These are phyloP conservation scores for Backusella circina DNA, from an alignment of 192 early-diverging fungal genomes.

Conservation along the genomic window DNA sequence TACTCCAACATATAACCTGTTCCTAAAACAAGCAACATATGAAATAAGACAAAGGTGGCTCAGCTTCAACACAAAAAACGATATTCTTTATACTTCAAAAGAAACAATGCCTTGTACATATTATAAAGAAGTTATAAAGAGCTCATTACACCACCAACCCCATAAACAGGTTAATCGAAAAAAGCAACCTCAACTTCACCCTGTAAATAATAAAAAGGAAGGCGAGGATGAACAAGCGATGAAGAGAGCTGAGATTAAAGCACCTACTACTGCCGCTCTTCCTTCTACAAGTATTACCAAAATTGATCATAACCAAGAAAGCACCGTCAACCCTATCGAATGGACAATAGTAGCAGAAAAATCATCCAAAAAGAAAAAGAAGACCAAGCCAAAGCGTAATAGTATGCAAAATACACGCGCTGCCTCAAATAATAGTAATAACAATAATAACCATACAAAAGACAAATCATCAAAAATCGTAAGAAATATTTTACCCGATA, in stretches of 20 bases:
- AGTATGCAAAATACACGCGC: not conserved
- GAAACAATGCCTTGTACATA: not conserved
- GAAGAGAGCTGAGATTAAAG: not conserved
- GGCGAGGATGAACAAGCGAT: not conserved
- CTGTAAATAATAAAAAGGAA: not conserved
- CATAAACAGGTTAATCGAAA: not conserved
- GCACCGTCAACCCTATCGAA: not conserved
- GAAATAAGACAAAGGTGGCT: not conserved
- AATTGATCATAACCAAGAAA: not conserved
- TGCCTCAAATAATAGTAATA: not conserved
- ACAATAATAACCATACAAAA: not conserved
- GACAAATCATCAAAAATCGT: not conserved
- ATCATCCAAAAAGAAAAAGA: not conserved
- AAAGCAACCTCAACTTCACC: not conserved
- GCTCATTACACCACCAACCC: not conserved
- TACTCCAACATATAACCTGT: not conserved
- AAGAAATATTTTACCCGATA: not conserved
- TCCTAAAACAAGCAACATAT: not conserved
- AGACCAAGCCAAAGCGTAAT: not conserved
- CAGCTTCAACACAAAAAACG: not conserved
- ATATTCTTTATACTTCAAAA: not conserved
- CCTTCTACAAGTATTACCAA: not conserved
- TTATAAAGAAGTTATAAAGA: not conserved
- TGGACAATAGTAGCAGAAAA: conserved; percentile 6
- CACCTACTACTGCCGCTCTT: not conserved